Conservation (phyloP, 805 yeast species). For the Candida montana region DNA sequence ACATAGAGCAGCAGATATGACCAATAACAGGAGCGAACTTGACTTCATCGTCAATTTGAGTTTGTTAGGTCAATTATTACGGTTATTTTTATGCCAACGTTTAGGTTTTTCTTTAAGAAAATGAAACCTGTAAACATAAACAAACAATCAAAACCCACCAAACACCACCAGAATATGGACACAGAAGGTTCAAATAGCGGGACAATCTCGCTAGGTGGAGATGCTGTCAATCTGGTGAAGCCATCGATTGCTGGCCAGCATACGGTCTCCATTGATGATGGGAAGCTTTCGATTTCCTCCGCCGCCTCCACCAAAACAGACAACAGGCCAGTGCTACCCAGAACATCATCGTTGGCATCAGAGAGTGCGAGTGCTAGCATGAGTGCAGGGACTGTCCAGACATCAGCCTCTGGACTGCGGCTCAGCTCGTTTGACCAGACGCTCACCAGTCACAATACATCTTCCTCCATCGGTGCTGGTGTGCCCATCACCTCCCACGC, state of each 20-base stretch:
- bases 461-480: neutral
- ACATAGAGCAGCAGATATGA: too few species aligned
- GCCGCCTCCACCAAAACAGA: conserved; percentile 1
- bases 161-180: too few species aligned
- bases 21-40: too few species aligned
- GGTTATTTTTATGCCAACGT: too few species aligned
- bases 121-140: too few species aligned
- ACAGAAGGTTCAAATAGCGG: too few species aligned
- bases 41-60: too few species aligned
- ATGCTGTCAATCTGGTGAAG: neutral
- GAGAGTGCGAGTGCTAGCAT: neutral
- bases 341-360: neutral
- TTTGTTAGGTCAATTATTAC: too few species aligned
- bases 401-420: conserved; percentile 18
- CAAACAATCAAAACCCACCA: too few species aligned
- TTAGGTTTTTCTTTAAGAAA: too few species aligned
- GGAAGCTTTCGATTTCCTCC: conserved; percentile 4
- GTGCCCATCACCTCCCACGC: conserved; percentile 16
- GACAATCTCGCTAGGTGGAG: neutral
- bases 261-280: conserved; percentile 7
- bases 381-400: conserved; percentile 13
- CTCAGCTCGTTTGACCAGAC: conserved; percentile 20
- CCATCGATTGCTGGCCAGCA: too few species aligned
- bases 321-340: neutral
- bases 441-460: neutral